Evolutionary conservation across 148 eudicot genomes (phyloP).

Genomic region (Rheum nobile): DNA sequence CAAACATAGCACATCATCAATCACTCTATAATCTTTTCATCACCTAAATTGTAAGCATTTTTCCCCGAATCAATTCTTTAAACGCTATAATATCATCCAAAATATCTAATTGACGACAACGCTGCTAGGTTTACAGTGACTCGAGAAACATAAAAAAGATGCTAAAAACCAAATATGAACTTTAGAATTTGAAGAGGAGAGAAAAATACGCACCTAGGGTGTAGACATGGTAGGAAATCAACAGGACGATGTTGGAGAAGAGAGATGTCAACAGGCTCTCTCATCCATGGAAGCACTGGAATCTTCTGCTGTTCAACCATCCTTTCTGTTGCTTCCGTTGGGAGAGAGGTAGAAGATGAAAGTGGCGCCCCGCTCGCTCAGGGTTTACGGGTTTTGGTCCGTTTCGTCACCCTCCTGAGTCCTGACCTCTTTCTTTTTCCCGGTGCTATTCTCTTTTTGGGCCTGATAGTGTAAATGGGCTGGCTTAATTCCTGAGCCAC

Average conservation of each 20-base stretch:
- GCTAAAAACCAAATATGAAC: neutral
- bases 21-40: neutral
- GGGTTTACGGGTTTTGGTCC: neutral
- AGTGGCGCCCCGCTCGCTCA: neutral
- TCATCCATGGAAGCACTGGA: conserved; percentile 52
- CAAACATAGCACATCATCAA: neutral
- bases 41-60: neutral
- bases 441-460: neutral
- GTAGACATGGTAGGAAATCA: conserved; percentile 30
- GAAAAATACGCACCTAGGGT: conserved; percentile 28
- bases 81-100: neutral
- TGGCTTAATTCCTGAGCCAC: too few relatives aligned
- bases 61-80: neutral
- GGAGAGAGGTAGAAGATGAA: neutral
- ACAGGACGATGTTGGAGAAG: conserved; percentile 29
- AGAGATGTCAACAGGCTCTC: conserved; percentile 40
- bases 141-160: neutral
- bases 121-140: too few relatives aligned
- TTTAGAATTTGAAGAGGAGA: neutral
- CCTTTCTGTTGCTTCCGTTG: neutral
- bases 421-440: neutral
- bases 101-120: too few relatives aligned
- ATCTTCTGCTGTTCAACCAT: conserved; percentile 18
- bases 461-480: neutral
- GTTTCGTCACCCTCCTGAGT: neutral